These are phyloP conservation scores for Russula emetica DNA, from an alignment of 768 basidiomycete species.

Conservation along the genomic window DNA sequence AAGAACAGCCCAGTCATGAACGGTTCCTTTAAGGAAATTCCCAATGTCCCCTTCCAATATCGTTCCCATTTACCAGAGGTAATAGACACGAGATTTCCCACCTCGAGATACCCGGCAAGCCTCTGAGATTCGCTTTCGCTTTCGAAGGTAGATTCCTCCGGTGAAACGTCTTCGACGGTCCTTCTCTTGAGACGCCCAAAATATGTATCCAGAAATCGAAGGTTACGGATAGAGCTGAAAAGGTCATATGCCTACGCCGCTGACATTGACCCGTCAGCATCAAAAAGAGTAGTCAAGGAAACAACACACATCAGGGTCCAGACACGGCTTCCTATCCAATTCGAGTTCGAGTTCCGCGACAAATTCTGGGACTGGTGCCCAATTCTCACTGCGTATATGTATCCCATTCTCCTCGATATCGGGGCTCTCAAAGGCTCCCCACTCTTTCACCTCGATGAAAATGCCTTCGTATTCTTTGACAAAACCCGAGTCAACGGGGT, in stretches of 20 bases:
- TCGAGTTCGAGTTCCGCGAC: neutral
- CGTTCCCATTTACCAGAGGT: neutral
- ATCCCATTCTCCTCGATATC: no score
- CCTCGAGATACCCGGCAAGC: neutral
- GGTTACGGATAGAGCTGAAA: neutral
- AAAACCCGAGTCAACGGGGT: no score
- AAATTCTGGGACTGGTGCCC: no score
- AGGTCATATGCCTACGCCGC: fast-evolving
- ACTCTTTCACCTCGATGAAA: no score
- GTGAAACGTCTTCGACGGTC: neutral
- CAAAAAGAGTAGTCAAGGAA: neutral
- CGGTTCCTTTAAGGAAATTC: neutral
- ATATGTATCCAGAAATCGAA: neutral
- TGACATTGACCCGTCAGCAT: neutral
- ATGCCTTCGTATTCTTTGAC: no score
- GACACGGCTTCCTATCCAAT: neutral
- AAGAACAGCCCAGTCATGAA: neutral
- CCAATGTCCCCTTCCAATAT: neutral
- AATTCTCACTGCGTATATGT: no score
- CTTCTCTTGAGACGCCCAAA: neutral
- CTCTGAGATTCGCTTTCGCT: no score
- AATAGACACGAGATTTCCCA: neutral
- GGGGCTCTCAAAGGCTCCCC: no score
- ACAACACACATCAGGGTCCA: neutral
- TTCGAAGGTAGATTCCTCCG: neutral